Base-by-base conservation (phyloP, 306 rosid genomes). In the Nissolia schottii region DNA sequence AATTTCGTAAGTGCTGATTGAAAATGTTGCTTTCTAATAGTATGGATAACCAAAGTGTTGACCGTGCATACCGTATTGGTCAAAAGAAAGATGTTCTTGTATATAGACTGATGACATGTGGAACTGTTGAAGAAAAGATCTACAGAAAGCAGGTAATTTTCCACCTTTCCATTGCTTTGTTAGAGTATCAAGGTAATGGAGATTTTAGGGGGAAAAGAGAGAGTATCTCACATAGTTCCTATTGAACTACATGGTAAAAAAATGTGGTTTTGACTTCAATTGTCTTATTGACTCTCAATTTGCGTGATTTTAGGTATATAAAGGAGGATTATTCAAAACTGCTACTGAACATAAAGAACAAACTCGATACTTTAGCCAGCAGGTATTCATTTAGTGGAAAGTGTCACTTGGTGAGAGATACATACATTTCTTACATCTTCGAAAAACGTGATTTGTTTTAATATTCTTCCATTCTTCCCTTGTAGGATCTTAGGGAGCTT, bases 261-360 rank as follows among this genome's bases (percentile, higher is more conserved):
- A 18, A 2, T 23, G 20, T 18, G 7, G n/a, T 23, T 71, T 64
- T 31, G 53, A 59, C 45, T 35, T 40, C 22, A 9, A 48, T 60
- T 24, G 40, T 7, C 62, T 58, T 67, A n/a, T 70, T 77, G 37
- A 77, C 64, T 40, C 57, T 49, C 32, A 29, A 51, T 37, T 59
- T 66, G 60, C 51, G 65, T 59, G 20, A 43, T 34, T 81, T 56
- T 80, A 93, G 98, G 83, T 93, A 46, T 90, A 53, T 55, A 93
- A 93, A 53, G 98, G 98, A 4, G 97, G 98, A 3, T 74, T 93
- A 50, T 91, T 93, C 83, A 93, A 77, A 91, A 89, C 94, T 12
- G 97, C 96, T 67, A 91, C 97, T 7, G 97, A 93, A 88, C 91
- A 93, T 56, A 93, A 91, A 83, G 98, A 91, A 66, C 98, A 93